Base-by-base conservation (phyloP, 192 early-diverging fungal genomes). In the Dimargaris xerosporica region DNA sequence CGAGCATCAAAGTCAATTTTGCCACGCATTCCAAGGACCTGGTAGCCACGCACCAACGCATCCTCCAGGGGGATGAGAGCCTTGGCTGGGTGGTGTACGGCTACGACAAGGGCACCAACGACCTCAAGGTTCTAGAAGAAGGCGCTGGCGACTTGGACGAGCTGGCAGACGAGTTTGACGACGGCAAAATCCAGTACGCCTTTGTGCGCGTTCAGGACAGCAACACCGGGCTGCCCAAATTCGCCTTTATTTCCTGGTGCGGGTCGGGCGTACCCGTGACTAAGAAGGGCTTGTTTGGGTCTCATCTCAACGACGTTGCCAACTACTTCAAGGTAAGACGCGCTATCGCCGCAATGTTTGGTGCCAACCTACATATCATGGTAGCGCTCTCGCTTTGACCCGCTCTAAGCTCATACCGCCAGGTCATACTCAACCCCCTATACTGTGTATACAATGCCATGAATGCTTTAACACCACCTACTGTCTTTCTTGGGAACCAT, bases 231-330 rank as follows among this genome's bases (percentile, higher is more conserved):
- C 76, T 97, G 21, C 77, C 84, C 56, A 97, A 96, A 74, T 87
- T 87, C 72, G 89, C 93, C 44, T 83, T 97, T 59, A 88, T 97
- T 63, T 89, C 82, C 19, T 97, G 91, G 91, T 96, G 93, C 70
- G 94, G 94, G 12, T 87, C 87, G 48, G 93, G 93, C 43, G 94
- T 97, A 21, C 91, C 91, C 19, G 91, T 92, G 61, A 71, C 81
- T 48, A 82, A 85, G 68, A 97, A 97, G 77, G 93, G 88, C 29
- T 75, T 91, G 54, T 94, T 93, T 63, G 83, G 82, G 65, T 74
- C 81, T 34, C 90, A 93, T 58, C 70, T 93, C 26, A 80, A 85
- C 55, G 88, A 96, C 67, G 88, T 91, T 29, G 77, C 80, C n/a
- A 75, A 72, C 28, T 89, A 81, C 71, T 85, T 91, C 64, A 89